phyloP scores from a whole-genome alignment of 2,329 filamentous ascomycete genomes.

The Botrytis medusae region DNA sequence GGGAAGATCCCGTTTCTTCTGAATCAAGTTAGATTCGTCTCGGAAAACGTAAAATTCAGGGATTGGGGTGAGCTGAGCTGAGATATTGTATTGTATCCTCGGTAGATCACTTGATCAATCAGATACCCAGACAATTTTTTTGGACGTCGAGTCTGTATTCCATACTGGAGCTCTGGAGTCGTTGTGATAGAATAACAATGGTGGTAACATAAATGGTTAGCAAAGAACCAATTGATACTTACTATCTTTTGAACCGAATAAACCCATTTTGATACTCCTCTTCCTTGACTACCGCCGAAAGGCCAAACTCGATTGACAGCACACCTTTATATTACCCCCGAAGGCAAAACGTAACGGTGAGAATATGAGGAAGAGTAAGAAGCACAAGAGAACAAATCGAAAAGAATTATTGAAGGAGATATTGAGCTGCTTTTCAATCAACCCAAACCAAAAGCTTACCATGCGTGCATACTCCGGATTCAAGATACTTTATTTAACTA shows the following conservation, averaged over 20 bases:
- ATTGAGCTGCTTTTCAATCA: conserved; percentile 14
- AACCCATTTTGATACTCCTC: conserved; percentile 5
- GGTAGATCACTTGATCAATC: conserved; percentile 2
- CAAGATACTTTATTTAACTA: background rate
- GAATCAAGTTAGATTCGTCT: background rate
- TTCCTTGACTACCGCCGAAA: background rate
- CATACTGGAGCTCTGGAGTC: background rate
- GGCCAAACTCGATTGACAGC: conserved; percentile 9
- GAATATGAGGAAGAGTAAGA: background rate
- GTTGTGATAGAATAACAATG: background rate
- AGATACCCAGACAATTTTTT: background rate
- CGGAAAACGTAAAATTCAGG: background rate
- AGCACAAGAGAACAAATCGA: background rate
- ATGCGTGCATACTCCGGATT: background rate
- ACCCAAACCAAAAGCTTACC: background rate
- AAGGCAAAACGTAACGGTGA: background rate
- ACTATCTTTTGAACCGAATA: conserved; percentile 11
- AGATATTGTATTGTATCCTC: background rate
- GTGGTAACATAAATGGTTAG: too few relatives aligned
- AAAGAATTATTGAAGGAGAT: background rate
- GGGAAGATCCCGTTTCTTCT: conserved; percentile 13
- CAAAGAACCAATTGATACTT: background rate
- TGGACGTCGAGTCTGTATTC: background rate
- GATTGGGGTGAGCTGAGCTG: background rate
- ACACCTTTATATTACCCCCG: background rate